A percentile compares a stretch with the other conserved stretches of the same genome.
phyloP scores from a whole-genome alignment of 768 basidiomycete species.

The Boletus coccyginus region DNA sequence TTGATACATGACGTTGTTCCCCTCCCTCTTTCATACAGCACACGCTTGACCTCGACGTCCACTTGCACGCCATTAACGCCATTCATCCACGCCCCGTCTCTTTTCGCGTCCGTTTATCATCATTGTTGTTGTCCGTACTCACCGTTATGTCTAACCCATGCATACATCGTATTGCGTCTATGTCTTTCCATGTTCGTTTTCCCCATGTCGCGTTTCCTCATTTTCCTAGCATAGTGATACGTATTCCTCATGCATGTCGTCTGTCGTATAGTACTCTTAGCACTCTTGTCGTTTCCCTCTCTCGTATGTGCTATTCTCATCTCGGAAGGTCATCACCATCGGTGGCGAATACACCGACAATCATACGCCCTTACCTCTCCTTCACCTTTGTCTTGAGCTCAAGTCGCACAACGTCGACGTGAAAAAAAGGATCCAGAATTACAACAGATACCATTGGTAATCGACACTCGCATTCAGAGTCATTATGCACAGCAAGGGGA shows the following conservation, averaged over 20 bases:
- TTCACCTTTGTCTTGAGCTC: neutral
- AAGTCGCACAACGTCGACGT: neutral
- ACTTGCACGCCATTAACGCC: neutral
- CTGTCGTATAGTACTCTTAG: neutral
- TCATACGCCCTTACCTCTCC: too few relatives aligned
- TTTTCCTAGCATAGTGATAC: neutral
- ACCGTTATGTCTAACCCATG: constrained; percentile 2
- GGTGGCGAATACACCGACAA: too few relatives aligned
- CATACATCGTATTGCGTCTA: neutral
- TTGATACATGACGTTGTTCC: neutral
- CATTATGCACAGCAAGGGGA: constrained; percentile 5
- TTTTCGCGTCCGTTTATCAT: neutral
- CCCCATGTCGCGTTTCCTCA: neutral
- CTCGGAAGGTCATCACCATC: neutral
- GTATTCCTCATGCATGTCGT: neutral
- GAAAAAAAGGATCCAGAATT: constrained; percentile 7
- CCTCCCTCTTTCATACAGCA: neutral
- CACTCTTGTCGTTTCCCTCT: neutral
- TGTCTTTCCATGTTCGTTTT: neutral
- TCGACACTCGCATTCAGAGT: constrained; percentile 7
- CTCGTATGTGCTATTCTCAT: neutral
- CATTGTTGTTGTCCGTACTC: neutral
- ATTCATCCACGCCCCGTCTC: neutral
- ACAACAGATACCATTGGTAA: constrained; percentile 23
- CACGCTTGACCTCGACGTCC: neutral